Conservation (phyloP, 148 eudicot genomes). For the Camellia granthamiana region DNA sequence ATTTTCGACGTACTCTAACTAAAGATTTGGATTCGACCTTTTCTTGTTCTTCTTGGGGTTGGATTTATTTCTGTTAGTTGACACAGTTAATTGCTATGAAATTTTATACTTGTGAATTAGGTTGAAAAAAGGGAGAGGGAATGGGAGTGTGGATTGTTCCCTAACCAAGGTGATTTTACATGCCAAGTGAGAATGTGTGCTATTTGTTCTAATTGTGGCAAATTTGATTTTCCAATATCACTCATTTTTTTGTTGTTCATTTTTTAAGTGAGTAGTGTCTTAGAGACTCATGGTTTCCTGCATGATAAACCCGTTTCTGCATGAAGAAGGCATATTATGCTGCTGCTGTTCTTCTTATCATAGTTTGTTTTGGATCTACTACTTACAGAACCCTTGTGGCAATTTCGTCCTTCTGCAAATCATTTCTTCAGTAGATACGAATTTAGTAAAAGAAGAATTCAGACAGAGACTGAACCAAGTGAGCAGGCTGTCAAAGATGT, state of each 20-base stretch:
- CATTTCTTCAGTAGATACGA: constrained; percentile 18
- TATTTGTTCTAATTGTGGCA: not conserved
- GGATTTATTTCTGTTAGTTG: not conserved
- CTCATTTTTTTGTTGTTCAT: not conserved
- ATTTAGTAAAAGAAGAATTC: constrained; percentile 31
- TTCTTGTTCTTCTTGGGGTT: not conserved
- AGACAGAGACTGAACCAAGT: constrained; percentile 34
- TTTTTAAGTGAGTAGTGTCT: not conserved
- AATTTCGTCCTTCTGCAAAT: constrained; percentile 27
- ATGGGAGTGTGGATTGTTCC: not conserved
- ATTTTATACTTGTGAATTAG: not conserved
- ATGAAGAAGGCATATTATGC: not conserved
- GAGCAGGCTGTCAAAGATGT: constrained; percentile 18
- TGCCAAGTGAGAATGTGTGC: not conserved
- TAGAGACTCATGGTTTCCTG: not conserved
- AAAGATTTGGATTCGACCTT: not conserved
- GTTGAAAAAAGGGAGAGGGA: not conserved
- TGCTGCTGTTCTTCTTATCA: not conserved
- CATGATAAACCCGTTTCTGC: not conserved
- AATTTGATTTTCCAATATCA: not conserved
- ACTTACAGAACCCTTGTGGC: constrained; percentile 26
- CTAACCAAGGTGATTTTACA: not conserved
- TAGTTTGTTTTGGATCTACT: not conserved
- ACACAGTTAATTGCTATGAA: not conserved
- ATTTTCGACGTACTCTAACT: not conserved